Evolutionary conservation across 352 stramenopile genomes (phyloP).

Genomic region (Elongisporangium anandrum): DNA sequence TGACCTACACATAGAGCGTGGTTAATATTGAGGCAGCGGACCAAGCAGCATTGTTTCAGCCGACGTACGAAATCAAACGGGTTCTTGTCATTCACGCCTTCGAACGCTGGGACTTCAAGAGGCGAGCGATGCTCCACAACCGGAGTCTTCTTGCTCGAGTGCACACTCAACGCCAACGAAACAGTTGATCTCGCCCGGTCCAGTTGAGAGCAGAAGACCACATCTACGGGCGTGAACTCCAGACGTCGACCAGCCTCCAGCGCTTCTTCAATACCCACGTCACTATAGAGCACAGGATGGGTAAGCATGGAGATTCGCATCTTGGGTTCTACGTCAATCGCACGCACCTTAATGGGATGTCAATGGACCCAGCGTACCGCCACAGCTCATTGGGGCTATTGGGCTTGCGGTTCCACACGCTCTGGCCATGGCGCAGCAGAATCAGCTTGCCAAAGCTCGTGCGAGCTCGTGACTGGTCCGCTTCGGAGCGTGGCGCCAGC

Average conservation of each 20-base stretch:
- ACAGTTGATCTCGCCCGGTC: constrained; percentile 74
- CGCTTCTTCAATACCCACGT: constrained; percentile 80
- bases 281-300: constrained; percentile 15
- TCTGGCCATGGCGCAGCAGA: constrained; percentile 79
- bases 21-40: background rate
- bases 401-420: constrained; percentile 84
- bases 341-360: constrained; percentile 62
- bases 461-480: constrained; percentile 18
- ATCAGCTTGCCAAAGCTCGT: constrained; percentile 76
- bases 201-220: constrained; percentile 86
- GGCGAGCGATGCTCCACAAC: constrained; percentile 74
- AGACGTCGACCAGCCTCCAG: constrained; percentile 73
- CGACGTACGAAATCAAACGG: constrained; percentile 73
- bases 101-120: constrained; percentile 58
- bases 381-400: constrained; percentile 64
- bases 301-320: background rate
- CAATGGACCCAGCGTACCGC: constrained; percentile 80
- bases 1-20: constrained; percentile 29
- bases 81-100: constrained; percentile 71
- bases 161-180: constrained; percentile 71
- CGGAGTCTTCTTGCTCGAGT: constrained; percentile 79
- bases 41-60: background rate
- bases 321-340: no score
- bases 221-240: constrained; percentile 72
- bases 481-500: constrained; percentile 25